Percentiles rank a stretch among this genome's conserved stretches.
phyloP scores from a whole-genome alignment of 2,329 filamentous ascomycete genomes.

The Cladophialophora exuberans region DNA sequence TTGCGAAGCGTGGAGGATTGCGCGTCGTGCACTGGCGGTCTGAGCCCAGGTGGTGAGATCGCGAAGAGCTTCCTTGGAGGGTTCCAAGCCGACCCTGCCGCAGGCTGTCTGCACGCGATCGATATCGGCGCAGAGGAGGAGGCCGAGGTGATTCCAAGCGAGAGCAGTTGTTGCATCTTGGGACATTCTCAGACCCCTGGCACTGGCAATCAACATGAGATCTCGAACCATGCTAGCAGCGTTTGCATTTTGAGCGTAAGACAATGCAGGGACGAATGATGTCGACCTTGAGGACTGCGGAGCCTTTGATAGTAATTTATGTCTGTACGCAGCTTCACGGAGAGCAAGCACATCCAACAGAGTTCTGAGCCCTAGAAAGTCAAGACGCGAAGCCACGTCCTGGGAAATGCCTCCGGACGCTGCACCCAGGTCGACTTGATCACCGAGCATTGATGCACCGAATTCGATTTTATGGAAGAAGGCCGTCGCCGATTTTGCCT shows the following conservation, averaged over 20 bases:
- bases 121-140: conserved; percentile 3
- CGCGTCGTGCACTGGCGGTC: conserved; percentile 52
- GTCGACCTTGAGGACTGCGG: neutral
- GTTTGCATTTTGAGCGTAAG: neutral
- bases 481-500: neutral
- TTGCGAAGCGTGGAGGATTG: conserved; percentile 56
- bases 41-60: conserved; percentile 55
- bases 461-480: conserved; percentile 1
- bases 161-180: conserved; percentile 1
- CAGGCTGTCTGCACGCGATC: conserved; percentile 11
- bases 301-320: neutral
- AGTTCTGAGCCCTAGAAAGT: neutral
- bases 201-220: neutral
- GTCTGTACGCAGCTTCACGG: conserved; percentile 6
- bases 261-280: conserved; percentile 3
- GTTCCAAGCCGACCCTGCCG: neutral
- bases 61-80: conserved; percentile 42
- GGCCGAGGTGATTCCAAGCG: conserved; percentile 13
- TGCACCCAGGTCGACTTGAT: neutral
- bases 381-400: too few species aligned
- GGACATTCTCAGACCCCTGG: neutral
- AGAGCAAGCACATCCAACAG: conserved; percentile 6
- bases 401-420: too few species aligned
- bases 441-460: neutral
- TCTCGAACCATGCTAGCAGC: neutral